phyloP scores from a whole-genome alignment of 106 monocot species.

The Phalaenopsis aphrodite region DNA sequence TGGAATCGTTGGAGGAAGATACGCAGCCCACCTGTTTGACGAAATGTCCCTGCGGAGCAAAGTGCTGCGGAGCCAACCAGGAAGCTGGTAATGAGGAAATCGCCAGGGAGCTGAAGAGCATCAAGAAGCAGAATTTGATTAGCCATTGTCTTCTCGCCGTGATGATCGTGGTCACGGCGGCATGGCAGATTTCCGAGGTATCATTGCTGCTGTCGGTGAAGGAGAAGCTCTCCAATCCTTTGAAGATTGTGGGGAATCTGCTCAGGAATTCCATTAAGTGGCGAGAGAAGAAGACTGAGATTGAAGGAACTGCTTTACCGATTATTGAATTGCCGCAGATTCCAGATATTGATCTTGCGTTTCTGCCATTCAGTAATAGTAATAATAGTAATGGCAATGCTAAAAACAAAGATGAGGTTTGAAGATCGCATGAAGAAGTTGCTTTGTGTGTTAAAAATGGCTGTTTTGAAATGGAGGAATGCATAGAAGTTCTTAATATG shows the following conservation, averaged over 20 bases:
- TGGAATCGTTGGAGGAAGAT: conserved; percentile 19
- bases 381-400: background rate
- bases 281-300: conserved; percentile 4
- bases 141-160: conserved; percentile 53
- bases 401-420: background rate
- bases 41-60: background rate
- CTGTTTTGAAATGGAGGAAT: background rate
- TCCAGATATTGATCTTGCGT: conserved; percentile 20
- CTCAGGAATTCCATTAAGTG: conserved; percentile 14
- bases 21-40: background rate
- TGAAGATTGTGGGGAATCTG: conserved; percentile 25
- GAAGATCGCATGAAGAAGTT: background rate
- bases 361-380: conserved; percentile 10
- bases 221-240: conserved; percentile 36
- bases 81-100: conserved; percentile 22
- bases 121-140: conserved; percentile 52
- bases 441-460: conserved; percentile 1
- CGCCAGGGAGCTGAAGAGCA: conserved; percentile 34
- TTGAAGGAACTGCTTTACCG: conserved; percentile 27
- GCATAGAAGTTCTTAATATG: background rate
- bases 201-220: conserved; percentile 26
- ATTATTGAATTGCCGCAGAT: conserved; percentile 19
- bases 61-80: background rate
- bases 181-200: conserved; percentile 48
- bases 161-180: conserved; percentile 29